These are phyloP conservation scores for Narthecium ossifragum DNA, from an alignment of 106 monocot species.

Conservation along the genomic window DNA sequence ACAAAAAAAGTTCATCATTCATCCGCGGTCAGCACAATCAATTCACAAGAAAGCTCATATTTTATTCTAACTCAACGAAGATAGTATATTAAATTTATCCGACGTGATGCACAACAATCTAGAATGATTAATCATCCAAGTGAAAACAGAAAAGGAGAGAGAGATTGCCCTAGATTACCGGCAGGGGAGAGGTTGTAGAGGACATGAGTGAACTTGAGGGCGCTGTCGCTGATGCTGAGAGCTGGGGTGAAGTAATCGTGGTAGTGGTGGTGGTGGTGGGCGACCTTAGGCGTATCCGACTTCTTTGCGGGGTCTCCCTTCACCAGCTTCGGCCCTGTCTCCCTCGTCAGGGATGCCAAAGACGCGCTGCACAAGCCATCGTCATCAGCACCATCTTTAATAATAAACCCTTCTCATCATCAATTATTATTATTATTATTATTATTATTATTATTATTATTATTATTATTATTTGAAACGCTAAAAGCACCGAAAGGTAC, in stretches of 20 bases:
- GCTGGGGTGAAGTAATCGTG: conserved; percentile 40
- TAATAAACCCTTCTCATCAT: neutral
- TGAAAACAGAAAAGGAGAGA: neutral
- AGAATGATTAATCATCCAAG: too few relatives aligned
- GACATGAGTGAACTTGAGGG: conserved; percentile 96
- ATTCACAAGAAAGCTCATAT: too few relatives aligned
- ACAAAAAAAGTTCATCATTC: too few relatives aligned
- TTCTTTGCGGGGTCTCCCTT: conserved; percentile 88
- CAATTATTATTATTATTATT: too few relatives aligned
- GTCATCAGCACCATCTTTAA: neutral
- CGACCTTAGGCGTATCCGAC: conserved; percentile 41
- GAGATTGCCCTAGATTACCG: conserved; percentile 19
- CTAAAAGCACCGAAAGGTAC: too few relatives aligned
- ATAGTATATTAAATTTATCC: too few relatives aligned
- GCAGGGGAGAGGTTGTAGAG: conserved; percentile 98
- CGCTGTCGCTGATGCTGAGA: conserved; percentile 78
- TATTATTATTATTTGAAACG: too few relatives aligned
- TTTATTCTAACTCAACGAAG: too few relatives aligned
- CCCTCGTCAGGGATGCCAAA: conserved; percentile 83
- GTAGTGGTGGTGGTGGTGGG: conserved; percentile 41
- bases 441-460: too few relatives aligned
- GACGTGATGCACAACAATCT: too few relatives aligned
- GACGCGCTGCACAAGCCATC: conserved; percentile 59
- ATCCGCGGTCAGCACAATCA: too few relatives aligned
- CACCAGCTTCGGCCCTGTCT: conserved; percentile 86